phyloP scores from a whole-genome alignment of 148 eudicot species.

The Arbutus unedo region DNA sequence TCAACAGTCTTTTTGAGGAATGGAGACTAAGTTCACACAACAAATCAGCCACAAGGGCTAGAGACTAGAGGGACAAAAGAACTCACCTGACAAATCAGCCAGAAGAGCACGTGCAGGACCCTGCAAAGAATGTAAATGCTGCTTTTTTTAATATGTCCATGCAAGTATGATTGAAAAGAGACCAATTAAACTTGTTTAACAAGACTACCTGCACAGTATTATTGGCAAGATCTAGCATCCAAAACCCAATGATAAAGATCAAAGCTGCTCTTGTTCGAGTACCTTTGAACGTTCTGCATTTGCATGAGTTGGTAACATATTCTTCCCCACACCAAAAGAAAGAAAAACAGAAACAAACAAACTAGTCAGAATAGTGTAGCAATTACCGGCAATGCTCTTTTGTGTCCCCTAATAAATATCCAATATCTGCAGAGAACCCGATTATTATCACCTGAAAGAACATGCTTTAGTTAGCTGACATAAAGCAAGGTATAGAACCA shows the following conservation, averaged over 20 bases:
- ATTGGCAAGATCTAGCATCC: constrained; percentile 99
- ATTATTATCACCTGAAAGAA: constrained; percentile 84
- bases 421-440: constrained; percentile 99
- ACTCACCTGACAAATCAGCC: constrained; percentile 90
- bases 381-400: constrained; percentile 89
- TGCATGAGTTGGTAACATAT: constrained; percentile 15
- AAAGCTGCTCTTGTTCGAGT: constrained; percentile 92
- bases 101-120: constrained; percentile 99
- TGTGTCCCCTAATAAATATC: constrained; percentile 87
- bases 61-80: neutral
- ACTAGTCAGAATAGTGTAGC: constrained; percentile 7
- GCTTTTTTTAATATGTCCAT: neutral
- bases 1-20: constrained; percentile 5
- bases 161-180: neutral
- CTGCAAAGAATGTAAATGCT: constrained; percentile 35
- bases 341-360: neutral
- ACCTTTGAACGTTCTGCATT: constrained; percentile 85
- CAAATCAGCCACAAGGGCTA: neutral
- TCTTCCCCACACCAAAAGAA: neutral
- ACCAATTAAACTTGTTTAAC: constrained; percentile 1
- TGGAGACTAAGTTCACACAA: neutral
- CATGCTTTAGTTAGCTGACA: constrained; percentile 37
- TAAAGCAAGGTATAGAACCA: constrained; percentile 14
- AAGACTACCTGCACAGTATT: constrained; percentile 86
- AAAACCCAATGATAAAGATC: constrained; percentile 84